Evolutionary conservation across 805 yeast genomes (phyloP), one percentile per base, ranked within the genome.

Genomic region (Lachancea mirantina): DNA sequence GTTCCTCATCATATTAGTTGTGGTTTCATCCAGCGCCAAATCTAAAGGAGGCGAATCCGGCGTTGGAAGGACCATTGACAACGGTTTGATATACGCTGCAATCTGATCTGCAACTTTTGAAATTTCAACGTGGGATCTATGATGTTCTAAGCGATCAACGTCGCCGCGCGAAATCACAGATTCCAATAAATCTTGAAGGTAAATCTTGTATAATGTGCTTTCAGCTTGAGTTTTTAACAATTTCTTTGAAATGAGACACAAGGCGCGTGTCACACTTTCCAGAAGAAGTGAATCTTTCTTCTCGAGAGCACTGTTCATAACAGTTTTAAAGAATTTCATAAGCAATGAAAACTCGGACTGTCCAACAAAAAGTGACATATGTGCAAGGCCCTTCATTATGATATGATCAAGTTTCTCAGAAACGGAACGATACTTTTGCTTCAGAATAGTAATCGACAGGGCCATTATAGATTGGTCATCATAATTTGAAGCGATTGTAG

Each of bases 121-220:
- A 23, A 83, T 79, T 41, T 78, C 88, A 35, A 67, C 67, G 46
- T 79, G 87, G 2, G 94, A 70, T 49, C 94, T 72, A 49, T 84
- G 94, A 45, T 80, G 88, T 37, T 80, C 92, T 27, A 73, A 70
- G 23, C 62, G 72, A 44, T 74, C 81, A 14, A 76, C 81, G 44
- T 87, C 95, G 29, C 96, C 97, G 45, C 77, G 76, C 20, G 79
- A 65, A 24, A 84, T 71, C 33, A 85, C 78, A 1, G 72, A 67
- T 16, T 70, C 70, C 39, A 92, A 64, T 14, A 87, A 57, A 40
- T 83, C 88, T 22, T 65, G 65, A 40, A 92, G 59, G 46, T 79
- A 84, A 5, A 71, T 59, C 3, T 53, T 61, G 57, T 65, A 79
- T 8, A 75, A 74, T 34, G 70, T 62, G 6, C 57, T 48, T 7